A percentile compares a stretch with the other conserved stretches of the same genome.
Conservation (phyloP, 805 yeast species). For the Metschnikowia similis region DNA sequence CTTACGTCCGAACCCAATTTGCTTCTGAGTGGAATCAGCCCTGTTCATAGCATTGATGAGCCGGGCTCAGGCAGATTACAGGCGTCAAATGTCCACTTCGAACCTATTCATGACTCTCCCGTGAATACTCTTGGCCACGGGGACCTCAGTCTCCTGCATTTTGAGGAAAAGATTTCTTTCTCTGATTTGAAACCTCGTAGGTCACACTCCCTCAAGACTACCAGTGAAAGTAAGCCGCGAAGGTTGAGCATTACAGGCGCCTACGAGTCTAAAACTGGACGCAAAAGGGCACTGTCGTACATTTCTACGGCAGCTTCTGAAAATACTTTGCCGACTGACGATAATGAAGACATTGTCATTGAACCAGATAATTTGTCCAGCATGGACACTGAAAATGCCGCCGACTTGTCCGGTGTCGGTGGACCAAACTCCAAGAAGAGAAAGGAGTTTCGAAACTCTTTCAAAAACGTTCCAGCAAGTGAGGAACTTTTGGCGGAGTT, state of each 20-base stretch:
- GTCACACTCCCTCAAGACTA: constrained; percentile 1
- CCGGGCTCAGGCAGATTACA: background rate
- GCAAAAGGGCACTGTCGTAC: constrained; percentile 18
- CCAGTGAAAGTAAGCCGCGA: constrained; percentile 9
- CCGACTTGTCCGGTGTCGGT: constrained; percentile 6
- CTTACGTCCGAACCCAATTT: background rate
- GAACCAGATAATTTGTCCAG: constrained; percentile 16
- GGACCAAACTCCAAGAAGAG: constrained; percentile 40
- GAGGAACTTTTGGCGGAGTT: constrained; percentile 60
- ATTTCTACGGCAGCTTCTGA: constrained; percentile 12
- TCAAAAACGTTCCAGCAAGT: constrained; percentile 45
- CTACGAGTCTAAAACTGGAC: constrained; percentile 19
- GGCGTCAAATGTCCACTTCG: constrained; percentile 40
- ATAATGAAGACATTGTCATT: constrained; percentile 13
- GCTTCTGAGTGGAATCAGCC: background rate
- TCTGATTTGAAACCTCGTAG: constrained; percentile 13
- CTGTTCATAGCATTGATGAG: background rate
- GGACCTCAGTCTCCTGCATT: constrained; percentile 33
- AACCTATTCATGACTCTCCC: constrained; percentile 44
- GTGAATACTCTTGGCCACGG: constrained; percentile 49
- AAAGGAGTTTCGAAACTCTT: constrained; percentile 55
- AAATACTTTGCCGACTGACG: constrained; percentile 10
- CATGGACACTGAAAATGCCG: constrained; percentile 7
- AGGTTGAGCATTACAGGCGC: constrained; percentile 18
- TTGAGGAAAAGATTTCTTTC: constrained; percentile 10